These are phyloP conservation scores for Leishmania tropica DNA, from an alignment of 208 protist species.

Conservation along the genomic window DNA sequence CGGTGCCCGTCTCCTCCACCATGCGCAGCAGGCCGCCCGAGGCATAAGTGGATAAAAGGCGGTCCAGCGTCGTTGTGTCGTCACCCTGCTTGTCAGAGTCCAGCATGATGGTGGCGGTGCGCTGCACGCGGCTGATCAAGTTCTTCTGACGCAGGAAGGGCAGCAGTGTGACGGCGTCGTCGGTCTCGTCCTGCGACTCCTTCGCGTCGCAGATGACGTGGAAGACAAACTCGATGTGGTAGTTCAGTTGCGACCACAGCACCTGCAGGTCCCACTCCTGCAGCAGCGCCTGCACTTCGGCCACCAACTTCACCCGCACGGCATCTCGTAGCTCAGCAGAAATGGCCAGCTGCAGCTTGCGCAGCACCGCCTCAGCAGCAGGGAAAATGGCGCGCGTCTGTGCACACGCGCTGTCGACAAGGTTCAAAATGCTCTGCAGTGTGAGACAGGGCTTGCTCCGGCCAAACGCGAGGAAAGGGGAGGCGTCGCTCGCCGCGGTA, in stretches of 20 bases:
- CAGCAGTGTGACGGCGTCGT: constrained; percentile 61
- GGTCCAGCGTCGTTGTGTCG: constrained; percentile 54
- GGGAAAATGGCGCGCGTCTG: constrained; percentile 19
- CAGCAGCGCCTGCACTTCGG: constrained; percentile 54
- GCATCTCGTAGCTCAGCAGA: constrained; percentile 25
- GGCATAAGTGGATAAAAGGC: constrained; percentile 55
- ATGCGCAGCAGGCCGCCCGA: constrained; percentile 68
- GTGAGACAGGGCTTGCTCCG: constrained; percentile 15
- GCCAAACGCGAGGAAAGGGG: constrained; percentile 7
- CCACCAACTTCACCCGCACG: constrained; percentile 46
- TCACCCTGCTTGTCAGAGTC: constrained; percentile 34
- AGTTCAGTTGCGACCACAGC: constrained; percentile 84
- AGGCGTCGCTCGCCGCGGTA: background rate
- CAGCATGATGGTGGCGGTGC: constrained; percentile 46
- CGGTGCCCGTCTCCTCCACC: constrained; percentile 73
- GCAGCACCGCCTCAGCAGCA: constrained; percentile 5
- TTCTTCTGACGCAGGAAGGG: constrained; percentile 71
- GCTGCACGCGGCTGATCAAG: constrained; percentile 51
- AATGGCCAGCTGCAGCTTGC: constrained; percentile 15
- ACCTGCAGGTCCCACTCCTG: constrained; percentile 77
- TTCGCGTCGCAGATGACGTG: constrained; percentile 78
- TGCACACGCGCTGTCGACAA: constrained; percentile 11
- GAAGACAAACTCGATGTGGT: constrained; percentile 81
- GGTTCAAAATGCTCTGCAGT: constrained; percentile 15
- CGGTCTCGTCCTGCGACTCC: constrained; percentile 56